phyloP scores from a whole-genome alignment of 345 rosid genomes.

The Pugionium dolabratum region DNA sequence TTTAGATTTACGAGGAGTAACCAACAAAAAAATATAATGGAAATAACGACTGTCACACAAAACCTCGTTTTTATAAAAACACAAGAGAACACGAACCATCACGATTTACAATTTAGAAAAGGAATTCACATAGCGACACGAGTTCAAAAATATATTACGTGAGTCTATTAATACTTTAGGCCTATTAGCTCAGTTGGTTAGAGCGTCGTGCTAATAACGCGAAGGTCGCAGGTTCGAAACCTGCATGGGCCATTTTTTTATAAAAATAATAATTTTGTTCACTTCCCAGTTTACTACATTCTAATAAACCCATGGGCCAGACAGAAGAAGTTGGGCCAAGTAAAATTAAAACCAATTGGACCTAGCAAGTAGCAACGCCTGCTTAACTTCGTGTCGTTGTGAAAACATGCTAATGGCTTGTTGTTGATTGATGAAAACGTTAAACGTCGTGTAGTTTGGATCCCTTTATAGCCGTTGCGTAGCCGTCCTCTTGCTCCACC shows the following conservation, averaged over 20 bases:
- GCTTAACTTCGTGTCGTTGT: background rate
- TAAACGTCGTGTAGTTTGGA: constrained; percentile 31
- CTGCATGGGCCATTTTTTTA: constrained; percentile 32
- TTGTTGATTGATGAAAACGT: background rate
- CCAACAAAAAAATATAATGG: too few species aligned
- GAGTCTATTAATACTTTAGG: too few species aligned
- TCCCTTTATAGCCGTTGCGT: constrained; percentile 6
- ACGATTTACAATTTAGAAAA: background rate
- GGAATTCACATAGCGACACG: background rate
- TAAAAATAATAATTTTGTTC: too few species aligned
- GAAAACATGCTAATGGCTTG: background rate
- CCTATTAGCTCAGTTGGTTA: constrained; percentile 41
- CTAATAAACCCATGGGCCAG: constrained; percentile 18
- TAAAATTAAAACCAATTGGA: background rate
- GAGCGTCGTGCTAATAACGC: constrained; percentile 98
- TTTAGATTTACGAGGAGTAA: too few species aligned
- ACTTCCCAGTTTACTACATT: too few species aligned
- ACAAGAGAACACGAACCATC: background rate
- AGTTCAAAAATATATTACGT: too few species aligned
- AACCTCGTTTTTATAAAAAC: background rate
- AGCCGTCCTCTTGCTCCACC: background rate
- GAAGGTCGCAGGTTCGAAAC: constrained; percentile 63
- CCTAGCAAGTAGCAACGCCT: background rate
- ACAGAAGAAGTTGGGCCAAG: background rate
- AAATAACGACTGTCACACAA: background rate